Percentiles rank a stretch among this genome's conserved stretches.
phyloP scores from a whole-genome alignment of 768 basidiomycete genomes.

The Pleurotus citrinopileatus region DNA sequence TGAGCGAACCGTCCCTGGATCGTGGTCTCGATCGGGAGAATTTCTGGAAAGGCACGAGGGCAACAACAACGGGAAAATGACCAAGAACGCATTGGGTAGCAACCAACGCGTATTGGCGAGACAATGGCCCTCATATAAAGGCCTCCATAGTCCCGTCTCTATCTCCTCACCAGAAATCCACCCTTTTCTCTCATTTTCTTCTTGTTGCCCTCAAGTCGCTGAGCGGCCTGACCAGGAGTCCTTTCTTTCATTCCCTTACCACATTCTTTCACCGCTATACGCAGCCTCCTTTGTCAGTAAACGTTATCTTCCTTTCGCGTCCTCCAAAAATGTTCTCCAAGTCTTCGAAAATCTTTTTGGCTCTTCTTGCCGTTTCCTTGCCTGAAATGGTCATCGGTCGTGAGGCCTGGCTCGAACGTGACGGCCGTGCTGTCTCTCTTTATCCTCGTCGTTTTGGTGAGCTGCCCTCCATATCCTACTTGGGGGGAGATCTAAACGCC shows the following conservation, averaged over 20 bases:
- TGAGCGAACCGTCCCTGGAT: background rate
- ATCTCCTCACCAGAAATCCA: background rate
- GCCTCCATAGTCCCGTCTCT: background rate
- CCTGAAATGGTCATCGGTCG: slow-evolving; percentile 32
- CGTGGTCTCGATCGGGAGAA: background rate
- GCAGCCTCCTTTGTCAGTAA: slow-evolving; percentile 14
- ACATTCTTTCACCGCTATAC: slow-evolving; percentile 1
- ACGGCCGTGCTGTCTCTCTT: slow-evolving; percentile 40
- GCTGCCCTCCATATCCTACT: background rate
- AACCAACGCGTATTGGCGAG: background rate
- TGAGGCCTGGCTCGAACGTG: slow-evolving; percentile 44
- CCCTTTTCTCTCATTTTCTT: background rate
- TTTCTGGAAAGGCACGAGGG: background rate
- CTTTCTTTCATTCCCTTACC: slow-evolving; percentile 7
- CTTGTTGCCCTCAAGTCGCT: background rate
- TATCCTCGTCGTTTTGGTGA: slow-evolving; percentile 50
- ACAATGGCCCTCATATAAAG: background rate
- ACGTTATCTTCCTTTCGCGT: slow-evolving; percentile 11
- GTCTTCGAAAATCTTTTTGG: slow-evolving; percentile 17
- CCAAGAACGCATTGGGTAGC: background rate
- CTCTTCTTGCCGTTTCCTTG: slow-evolving; percentile 18
- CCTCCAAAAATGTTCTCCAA: slow-evolving; percentile 20
- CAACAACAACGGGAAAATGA: background rate
- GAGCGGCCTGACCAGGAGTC: slow-evolving; percentile 10
- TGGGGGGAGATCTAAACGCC: background rate